Conservation (phyloP, 495 filamentous ascomycete genomes). For the Xylaria bambusicola region DNA sequence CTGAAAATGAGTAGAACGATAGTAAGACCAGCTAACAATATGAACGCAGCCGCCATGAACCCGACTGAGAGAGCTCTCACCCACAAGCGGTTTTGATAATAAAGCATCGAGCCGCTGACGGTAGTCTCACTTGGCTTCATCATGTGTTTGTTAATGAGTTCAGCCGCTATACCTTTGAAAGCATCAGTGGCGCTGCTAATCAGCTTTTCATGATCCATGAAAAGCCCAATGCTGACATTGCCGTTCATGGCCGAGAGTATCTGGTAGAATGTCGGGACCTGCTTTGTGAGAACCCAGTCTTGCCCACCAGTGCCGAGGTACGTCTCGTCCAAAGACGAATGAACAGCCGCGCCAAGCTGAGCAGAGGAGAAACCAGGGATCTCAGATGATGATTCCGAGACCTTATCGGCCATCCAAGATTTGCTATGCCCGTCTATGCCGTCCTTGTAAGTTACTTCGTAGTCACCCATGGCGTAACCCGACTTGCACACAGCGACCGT, state of each 20-base stretch:
- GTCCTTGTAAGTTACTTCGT: conserved; percentile 1
- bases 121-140: conserved; percentile 16
- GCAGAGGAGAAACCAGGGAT: conserved; percentile 6
- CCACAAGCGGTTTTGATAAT: conserved; percentile 13
- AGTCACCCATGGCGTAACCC: conserved; percentile 11
- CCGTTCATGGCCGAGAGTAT: conserved; percentile 17
- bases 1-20: conserved; percentile 11
- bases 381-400: not conserved
- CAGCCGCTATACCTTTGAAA: conserved; percentile 20
- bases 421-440: conserved; percentile 2
- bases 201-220: conserved; percentile 19
- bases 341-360: conserved; percentile 14
- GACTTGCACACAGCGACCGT: conserved; percentile 18
- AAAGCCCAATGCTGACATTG: conserved; percentile 10
- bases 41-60: conserved; percentile 17
- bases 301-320: conserved; percentile 15
- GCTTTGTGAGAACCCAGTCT: conserved; percentile 17
- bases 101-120: conserved; percentile 9
- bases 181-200: conserved; percentile 7
- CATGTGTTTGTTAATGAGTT: conserved; percentile 10
- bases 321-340: conserved; percentile 7
- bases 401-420: not conserved
- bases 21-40: conserved; percentile 12
- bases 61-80: conserved; percentile 17
- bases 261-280: conserved; percentile 22